These are phyloP conservation scores for Ceratobasidium sp. DNA, from an alignment of 1,284 basidiomycete genomes.

Conservation along the genomic window DNA sequence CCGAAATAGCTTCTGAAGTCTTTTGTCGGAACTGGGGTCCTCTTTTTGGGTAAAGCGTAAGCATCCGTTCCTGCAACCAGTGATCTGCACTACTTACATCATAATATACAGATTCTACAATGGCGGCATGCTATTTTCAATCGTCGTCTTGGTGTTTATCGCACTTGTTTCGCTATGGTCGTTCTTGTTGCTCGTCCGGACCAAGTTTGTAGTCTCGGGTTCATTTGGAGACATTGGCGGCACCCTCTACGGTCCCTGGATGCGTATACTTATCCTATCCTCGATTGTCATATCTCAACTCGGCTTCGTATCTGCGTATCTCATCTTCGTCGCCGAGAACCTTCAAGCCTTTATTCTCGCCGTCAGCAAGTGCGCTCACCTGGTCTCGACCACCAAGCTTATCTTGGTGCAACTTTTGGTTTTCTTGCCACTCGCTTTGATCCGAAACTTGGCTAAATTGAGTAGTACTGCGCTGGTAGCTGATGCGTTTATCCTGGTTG, in stretches of 20 bases:
- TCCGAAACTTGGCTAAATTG: conserved; percentile 92
- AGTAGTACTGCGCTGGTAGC: conserved; percentile 93
- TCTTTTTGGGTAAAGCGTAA: conserved; percentile 95
- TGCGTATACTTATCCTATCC: conserved; percentile 89
- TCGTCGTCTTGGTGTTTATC: conserved; percentile 82
- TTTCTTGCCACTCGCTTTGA: conserved; percentile 88
- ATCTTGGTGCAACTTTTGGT: conserved; percentile 88
- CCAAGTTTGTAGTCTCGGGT: conserved; percentile 90
- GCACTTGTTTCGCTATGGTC: conserved; percentile 92
- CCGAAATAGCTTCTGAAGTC: conserved; percentile 83
- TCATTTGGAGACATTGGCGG: conserved; percentile 98
- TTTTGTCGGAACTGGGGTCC: conserved; percentile 95
- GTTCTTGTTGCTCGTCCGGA: conserved; percentile 91
- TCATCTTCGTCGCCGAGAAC: conserved; percentile 96
- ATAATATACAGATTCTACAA: conserved; percentile 83
- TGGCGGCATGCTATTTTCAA: conserved; percentile 93
- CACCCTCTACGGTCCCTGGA: conserved; percentile 89
- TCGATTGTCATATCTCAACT: conserved; percentile 94
- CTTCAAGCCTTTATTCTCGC: conserved; percentile 89
- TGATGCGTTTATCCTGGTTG: conserved; percentile 94
- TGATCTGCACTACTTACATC: conserved; percentile 46
- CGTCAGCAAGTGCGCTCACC: conserved; percentile 81
- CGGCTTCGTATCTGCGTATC: conserved; percentile 91
- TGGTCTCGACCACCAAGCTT: conserved; percentile 80
- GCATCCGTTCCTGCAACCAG: conserved; percentile 53